Base-by-base conservation (phyloP, 768 basidiomycete species). In the Tephrocybe sp. region DNA sequence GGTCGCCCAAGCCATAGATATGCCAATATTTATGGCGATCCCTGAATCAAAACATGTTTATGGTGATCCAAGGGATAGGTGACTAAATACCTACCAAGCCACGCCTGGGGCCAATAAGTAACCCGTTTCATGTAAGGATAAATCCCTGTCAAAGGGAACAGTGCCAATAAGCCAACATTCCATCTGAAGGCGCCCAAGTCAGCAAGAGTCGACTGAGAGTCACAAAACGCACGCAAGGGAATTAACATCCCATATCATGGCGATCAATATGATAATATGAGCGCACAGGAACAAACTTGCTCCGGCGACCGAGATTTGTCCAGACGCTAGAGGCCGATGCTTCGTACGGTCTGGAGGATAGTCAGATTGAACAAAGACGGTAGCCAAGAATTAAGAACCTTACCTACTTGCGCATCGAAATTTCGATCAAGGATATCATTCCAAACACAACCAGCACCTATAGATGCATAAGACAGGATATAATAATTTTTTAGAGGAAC, bases 81-180 rank as follows among this genome's bases (percentile, higher is more conserved):
- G 15, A 18, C 7, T 14, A 36, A 25, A 21, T n/a, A n/a, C 55
- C 18, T 30, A 60, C 72, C 71, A n/a, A 74, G 63, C 66, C 67
- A 73, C 3, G 68, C 68, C 44, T 73, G 73, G 1, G 73, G 72
- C 72, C 72, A 74, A 54, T 68, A 67, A 1, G 72, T 73, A 46
- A 64, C 58, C 3, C 73, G 64, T 55, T 74, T 74, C 61, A 70
- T 67, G n/a, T 73, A 56, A n/a, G 73, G 72, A 56, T 74, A 74
- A 11, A 68, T 20, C 32, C 51, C 55, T 34, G 49, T 45, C n/a
- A 56, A 34, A 32, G 50, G 34, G 18, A 63, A 57, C 15, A 62
- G 47, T n/a, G 50, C 54, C 17, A 60, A 20, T 6, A 60, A 11
- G 4, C 59, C 59, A 48, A 58, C 33, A 45, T 43, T 45, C 38